These are phyloP conservation scores for Seminavis robusta DNA, from an alignment of 108 stramenopile species.

Conservation along the genomic window DNA sequence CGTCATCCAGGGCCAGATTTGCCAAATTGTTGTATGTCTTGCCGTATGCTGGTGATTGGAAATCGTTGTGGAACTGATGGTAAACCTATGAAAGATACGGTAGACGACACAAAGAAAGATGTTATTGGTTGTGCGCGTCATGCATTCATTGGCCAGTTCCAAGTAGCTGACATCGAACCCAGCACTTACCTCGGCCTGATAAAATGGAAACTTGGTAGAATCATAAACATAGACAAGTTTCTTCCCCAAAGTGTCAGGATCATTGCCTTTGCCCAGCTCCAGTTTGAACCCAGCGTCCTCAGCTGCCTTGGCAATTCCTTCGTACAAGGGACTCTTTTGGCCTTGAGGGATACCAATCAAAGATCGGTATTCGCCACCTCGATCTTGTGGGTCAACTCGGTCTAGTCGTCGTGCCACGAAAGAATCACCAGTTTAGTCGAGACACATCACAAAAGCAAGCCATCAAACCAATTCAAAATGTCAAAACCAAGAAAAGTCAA, in stretches of 20 bases:
- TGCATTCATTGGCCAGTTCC: too few species aligned
- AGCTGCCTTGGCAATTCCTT: conserved; percentile 46
- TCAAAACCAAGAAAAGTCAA: background rate
- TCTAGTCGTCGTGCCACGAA: too few species aligned
- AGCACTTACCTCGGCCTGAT: conserved; percentile 7
- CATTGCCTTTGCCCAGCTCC: conserved; percentile 66
- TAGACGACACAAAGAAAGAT: background rate
- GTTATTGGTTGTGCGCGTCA: background rate
- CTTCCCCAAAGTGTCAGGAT: conserved; percentile 71
- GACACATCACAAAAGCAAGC: background rate
- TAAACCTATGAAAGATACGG: conserved; percentile 31
- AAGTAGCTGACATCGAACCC: too few species aligned
- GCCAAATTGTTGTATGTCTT: conserved; percentile 74
- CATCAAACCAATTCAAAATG: too few species aligned
- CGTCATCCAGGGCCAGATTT: conserved; percentile 60
- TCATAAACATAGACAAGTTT: conserved; percentile 70
- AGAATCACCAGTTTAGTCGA: conserved; percentile 7
- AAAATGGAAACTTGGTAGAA: conserved; percentile 71
- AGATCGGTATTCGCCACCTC: conserved; percentile 83
- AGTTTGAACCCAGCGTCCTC: conserved; percentile 56
- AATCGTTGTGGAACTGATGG: conserved; percentile 83
- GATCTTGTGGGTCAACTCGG: conserved; percentile 73
- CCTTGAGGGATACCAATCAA: conserved; percentile 74
- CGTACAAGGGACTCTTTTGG: conserved; percentile 33
- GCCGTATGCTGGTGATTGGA: conserved; percentile 64